phyloP scores from a whole-genome alignment of 2,329 filamentous ascomycete species.

The Tolypocladium amazonense region DNA sequence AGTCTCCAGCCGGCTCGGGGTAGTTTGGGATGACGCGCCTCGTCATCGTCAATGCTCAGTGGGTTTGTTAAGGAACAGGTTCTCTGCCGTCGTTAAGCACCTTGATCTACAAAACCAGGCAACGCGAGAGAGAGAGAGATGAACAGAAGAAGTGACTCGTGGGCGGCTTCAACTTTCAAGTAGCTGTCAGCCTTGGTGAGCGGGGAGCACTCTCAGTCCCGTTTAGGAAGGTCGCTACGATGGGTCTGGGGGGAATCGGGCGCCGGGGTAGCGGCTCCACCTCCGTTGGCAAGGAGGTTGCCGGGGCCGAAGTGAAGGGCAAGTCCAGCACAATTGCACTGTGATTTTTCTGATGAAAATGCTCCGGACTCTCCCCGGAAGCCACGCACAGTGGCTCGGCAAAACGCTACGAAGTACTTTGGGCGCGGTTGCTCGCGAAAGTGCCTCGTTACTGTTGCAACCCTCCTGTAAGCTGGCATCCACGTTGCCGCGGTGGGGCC shows the following conservation, averaged over 20 bases:
- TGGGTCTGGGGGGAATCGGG: not conserved
- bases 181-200: not conserved
- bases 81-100: not conserved
- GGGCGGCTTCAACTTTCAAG: not conserved
- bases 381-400: too few species aligned
- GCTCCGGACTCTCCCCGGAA: too few species aligned
- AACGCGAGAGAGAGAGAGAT: not conserved
- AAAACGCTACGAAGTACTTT: too few species aligned
- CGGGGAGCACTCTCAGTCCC: not conserved
- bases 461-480: not conserved
- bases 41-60: not conserved
- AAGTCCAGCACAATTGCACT: too few species aligned
- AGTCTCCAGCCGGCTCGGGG: not conserved
- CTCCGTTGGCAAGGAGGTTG: not conserved
- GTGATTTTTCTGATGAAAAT: too few species aligned
- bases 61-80: not conserved
- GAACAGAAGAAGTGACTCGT: not conserved
- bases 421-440: too few species aligned
- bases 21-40: slow-evolving; percentile 1
- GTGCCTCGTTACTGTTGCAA: too few species aligned
- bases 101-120: not conserved
- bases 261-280: not conserved
- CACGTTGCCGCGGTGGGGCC: not conserved
- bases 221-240: not conserved
- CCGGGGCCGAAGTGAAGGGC: too few species aligned